phyloP scores from a whole-genome alignment of 345 rosid genomes.

The Eucalyptus brandiana region DNA sequence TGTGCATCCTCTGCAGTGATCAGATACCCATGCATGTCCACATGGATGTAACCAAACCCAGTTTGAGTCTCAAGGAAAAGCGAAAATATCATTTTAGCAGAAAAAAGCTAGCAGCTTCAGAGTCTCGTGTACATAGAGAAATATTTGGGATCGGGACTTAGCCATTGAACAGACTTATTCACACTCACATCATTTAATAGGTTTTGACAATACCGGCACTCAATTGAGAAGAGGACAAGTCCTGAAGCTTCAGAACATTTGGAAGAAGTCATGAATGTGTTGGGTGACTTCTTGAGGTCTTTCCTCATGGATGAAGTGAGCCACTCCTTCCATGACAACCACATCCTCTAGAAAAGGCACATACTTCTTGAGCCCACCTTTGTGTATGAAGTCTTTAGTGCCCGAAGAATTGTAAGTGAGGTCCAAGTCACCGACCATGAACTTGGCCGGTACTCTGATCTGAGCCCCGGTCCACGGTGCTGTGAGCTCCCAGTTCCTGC shows the following conservation, averaged over 20 bases:
- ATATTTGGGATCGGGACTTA: neutral
- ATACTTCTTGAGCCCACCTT: conserved; percentile 35
- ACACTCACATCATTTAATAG: neutral
- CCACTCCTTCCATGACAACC: conserved; percentile 60
- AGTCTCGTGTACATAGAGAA: neutral
- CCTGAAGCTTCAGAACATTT: neutral
- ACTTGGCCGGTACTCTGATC: conserved; percentile 59
- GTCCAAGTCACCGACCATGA: conserved; percentile 68
- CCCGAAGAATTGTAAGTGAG: conserved; percentile 38
- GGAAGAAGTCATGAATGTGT: conserved; percentile 33
- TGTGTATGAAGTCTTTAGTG: conserved; percentile 36
- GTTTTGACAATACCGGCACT: neutral
- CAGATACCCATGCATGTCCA: neutral
- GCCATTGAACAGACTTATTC: neutral
- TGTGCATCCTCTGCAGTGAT: neutral
- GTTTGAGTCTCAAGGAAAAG: neutral
- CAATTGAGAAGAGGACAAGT: neutral
- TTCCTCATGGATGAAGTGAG: conserved; percentile 64
- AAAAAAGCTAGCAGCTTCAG: neutral
- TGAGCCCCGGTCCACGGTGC: conserved; percentile 50
- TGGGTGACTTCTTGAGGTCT: conserved; percentile 43
- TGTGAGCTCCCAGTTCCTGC: conserved; percentile 68
- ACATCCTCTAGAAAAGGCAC: conserved; percentile 67
- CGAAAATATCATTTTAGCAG: neutral
- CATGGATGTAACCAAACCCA: neutral